phyloP scores from a whole-genome alignment of 2,329 filamentous ascomycete species.

The Scleromitrula shiraiana region DNA sequence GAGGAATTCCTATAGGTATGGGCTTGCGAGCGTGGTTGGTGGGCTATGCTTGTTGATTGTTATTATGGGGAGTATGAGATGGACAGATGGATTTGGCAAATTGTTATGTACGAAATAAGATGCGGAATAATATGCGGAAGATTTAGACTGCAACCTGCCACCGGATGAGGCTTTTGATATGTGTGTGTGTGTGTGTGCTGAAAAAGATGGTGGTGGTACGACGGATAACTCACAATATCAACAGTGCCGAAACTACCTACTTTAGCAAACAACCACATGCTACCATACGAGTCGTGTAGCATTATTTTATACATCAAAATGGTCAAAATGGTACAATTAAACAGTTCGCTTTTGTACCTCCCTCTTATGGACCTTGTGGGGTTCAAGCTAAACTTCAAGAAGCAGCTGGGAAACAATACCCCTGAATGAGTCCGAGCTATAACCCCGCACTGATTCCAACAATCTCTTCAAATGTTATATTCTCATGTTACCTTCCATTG shows the following conservation, averaged over 20 bases:
- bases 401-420: conserved; percentile 1
- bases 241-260: no score
- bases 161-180: neutral
- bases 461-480: no score
- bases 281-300: no score
- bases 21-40: conserved; percentile 48
- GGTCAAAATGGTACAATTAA: no score
- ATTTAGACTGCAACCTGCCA: neutral
- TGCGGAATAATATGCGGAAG: neutral
- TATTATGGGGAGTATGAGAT: conserved; percentile 68
- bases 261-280: no score
- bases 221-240: no score
- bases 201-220: no score
- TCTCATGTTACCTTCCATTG: no score
- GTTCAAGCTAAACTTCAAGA: neutral
- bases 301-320: no score
- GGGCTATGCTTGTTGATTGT: conserved; percentile 54
- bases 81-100: conserved; percentile 51
- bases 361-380: neutral
- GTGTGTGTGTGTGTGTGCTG: no score
- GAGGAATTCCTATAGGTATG: conserved; percentile 62
- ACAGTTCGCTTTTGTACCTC: neutral
- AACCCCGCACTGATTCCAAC: neutral
- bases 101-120: conserved; percentile 24
- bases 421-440: neutral